Conservation (phyloP, 176 grass and related monocot species). For the Carex myosuroides region DNA sequence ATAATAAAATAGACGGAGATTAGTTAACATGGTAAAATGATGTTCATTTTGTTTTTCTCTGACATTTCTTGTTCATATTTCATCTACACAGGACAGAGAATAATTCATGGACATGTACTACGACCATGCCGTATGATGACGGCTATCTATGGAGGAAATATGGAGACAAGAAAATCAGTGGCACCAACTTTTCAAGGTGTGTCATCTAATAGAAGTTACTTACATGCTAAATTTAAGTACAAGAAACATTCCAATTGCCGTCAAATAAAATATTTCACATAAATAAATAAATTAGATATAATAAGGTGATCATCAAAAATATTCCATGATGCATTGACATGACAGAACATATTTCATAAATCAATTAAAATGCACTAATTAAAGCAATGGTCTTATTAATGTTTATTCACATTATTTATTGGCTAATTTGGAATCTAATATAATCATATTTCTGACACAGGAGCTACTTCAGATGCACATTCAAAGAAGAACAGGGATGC, state of each 20-base stretch:
- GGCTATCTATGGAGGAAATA: constrained; percentile 36
- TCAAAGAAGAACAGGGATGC: too few relatives aligned
- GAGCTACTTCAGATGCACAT: too few relatives aligned
- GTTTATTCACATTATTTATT: not conserved
- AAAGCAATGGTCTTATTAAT: too few relatives aligned
- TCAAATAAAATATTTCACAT: not conserved
- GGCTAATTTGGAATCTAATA: not conserved
- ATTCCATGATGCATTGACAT: too few relatives aligned
- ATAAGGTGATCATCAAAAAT: too few relatives aligned
- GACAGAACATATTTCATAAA: too few relatives aligned
- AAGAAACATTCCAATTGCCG: not conserved
- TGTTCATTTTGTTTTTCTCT: not conserved
- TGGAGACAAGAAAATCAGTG: constrained; percentile 26
- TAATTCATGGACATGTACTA: not conserved
- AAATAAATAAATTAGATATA: not conserved
- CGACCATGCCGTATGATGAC: constrained; percentile 16
- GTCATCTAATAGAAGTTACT: not conserved
- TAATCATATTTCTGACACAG: not conserved
- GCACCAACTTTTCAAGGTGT: constrained; percentile 13
- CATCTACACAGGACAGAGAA: not conserved
- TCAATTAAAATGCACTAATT: too few relatives aligned
- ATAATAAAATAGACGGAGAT: too few relatives aligned
- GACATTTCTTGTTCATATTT: not conserved
- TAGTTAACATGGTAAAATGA: too few relatives aligned
- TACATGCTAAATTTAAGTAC: not conserved